Evolutionary conservation across 495 filamentous ascomycete genomes (phyloP).

Genomic region (Oidiodendron maius): DNA sequence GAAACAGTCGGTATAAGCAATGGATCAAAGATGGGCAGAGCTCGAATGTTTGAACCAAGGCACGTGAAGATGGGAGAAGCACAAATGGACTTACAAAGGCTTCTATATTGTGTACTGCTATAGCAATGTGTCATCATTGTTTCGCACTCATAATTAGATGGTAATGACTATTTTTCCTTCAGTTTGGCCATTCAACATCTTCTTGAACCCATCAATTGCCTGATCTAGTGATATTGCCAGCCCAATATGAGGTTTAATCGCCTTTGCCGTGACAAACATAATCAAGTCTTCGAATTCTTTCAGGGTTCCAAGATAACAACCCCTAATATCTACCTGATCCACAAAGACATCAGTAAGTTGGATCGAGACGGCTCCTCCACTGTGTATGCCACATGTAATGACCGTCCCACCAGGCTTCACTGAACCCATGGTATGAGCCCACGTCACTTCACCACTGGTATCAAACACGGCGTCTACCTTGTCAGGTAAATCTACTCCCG

Average conservation of each 20-base stretch:
- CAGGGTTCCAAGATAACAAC: conserved; percentile 7
- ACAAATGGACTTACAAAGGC: too few species aligned
- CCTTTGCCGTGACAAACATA: conserved; percentile 8
- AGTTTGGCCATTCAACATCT: conserved; percentile 10
- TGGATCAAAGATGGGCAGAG: conserved; percentile 1
- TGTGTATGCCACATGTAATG: conserved; percentile 10
- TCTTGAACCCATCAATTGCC: conserved; percentile 4
- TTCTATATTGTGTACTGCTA: too few species aligned
- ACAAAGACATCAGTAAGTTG: conserved; percentile 4
- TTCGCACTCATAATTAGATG: too few species aligned
- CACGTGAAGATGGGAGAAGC: too few species aligned
- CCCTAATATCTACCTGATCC: conserved; percentile 9
- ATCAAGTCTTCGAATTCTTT: conserved; percentile 14
- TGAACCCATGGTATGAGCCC: conserved; percentile 1
- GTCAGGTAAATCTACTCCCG: conserved; percentile 3
- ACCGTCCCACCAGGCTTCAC: conserved; percentile 11
- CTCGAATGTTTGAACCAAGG: too few species aligned
- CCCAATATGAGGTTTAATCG: conserved; percentile 13
- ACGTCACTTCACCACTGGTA: conserved; percentile 10
- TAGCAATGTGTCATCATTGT: too few species aligned
- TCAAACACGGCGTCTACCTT: conserved; percentile 16
- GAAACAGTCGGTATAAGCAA: neutral
- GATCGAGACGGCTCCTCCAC: neutral
- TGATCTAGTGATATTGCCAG: conserved; percentile 4
- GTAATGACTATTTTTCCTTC: conserved; percentile 13